Conservation (phyloP, 371 early-diverging fungal species). For the Synchytrium microbalum region DNA sequence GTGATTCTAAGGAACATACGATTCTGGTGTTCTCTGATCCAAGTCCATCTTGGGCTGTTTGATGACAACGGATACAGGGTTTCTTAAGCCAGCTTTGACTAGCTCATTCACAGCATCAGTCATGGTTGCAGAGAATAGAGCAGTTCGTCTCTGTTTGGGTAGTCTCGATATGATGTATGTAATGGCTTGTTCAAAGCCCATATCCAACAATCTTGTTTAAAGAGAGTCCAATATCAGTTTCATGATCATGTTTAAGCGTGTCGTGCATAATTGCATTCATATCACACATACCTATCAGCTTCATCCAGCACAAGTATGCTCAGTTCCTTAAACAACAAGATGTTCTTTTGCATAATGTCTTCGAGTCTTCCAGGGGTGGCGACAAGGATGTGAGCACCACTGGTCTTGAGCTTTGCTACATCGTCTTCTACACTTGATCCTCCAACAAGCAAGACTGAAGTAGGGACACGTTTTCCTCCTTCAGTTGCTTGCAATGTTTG, state of each 20-base stretch:
- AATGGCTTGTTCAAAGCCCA: conserved; percentile 49
- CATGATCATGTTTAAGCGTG: conserved; percentile 19
- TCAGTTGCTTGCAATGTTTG: background rate
- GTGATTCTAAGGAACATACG: too few relatives aligned
- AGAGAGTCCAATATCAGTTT: conserved; percentile 59
- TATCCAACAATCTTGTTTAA: conserved; percentile 70
- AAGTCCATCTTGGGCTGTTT: conserved; percentile 53
- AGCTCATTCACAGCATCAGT: conserved; percentile 82
- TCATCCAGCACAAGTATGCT: conserved; percentile 3
- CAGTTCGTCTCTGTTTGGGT: conserved; percentile 92
- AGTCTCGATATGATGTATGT: conserved; percentile 68
- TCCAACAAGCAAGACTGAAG: conserved; percentile 54
- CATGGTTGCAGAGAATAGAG: conserved; percentile 98
- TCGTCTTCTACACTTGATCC: conserved; percentile 62
- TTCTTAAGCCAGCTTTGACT: conserved; percentile 80
- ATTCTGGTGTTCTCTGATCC: conserved; percentile 15
- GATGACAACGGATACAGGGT: conserved; percentile 80
- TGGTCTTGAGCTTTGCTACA: conserved; percentile 42
- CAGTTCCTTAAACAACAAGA: conserved; percentile 18
- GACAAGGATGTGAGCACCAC: conserved; percentile 75
- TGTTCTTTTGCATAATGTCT: conserved; percentile 71
- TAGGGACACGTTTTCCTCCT: too few relatives aligned
- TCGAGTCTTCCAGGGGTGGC: conserved; percentile 97
- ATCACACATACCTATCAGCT: conserved; percentile 12
- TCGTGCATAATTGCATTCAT: conserved; percentile 50